Base-by-base conservation (phyloP, 495 filamentous ascomycete genomes). In the Parathielavia hyrcaniae region DNA sequence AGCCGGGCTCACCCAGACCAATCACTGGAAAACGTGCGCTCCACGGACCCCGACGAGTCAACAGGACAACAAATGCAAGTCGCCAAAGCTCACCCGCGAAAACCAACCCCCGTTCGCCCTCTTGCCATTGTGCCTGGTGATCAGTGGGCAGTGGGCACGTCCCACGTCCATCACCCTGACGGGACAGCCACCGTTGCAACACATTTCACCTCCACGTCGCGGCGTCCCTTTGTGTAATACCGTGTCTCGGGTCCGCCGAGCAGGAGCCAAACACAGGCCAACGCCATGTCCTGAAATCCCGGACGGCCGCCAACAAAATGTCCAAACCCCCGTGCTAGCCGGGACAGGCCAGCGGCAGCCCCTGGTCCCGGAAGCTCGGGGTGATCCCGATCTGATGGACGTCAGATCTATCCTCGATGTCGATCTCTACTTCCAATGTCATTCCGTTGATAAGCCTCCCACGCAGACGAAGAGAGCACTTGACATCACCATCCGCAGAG, bases 21-120 rank as follows among this genome's bases (percentile, higher is more conserved):
- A 69, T 69, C 69, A 72, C 61, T 40, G 64, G 16, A 47, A 41
- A 72, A 72, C 69, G 69, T 72, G 69, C 65, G 62, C 64, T 53
- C 60, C 52, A 57, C 65, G 61, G 58, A 56, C 61, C 47, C 13
- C 19, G 26, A 14, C 30, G n/a, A 30, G 3, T 30, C 26, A 6
- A 30, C 26, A 30, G 26, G 6, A 6, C 26, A 30, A 6, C 26
- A 30, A 6, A 30, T 30, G 26, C 26, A 6, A 30, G 26, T 30
- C 26, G 26, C 26, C 3, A 30, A 30, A 6, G 26, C 26, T 30
- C 26, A 30, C 6, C 26, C 26, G 26, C 3, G 26, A 30, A 30
- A 30, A 30, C 26, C 2, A 30, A 30, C 26, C 26, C 26, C 6
- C 47, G n/a, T 50, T 10, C 4, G 19, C 4, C 9, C 32, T 50